phyloP scores from a whole-genome alignment of 352 stramenopile species.

The Pythium aphanidermatum region DNA sequence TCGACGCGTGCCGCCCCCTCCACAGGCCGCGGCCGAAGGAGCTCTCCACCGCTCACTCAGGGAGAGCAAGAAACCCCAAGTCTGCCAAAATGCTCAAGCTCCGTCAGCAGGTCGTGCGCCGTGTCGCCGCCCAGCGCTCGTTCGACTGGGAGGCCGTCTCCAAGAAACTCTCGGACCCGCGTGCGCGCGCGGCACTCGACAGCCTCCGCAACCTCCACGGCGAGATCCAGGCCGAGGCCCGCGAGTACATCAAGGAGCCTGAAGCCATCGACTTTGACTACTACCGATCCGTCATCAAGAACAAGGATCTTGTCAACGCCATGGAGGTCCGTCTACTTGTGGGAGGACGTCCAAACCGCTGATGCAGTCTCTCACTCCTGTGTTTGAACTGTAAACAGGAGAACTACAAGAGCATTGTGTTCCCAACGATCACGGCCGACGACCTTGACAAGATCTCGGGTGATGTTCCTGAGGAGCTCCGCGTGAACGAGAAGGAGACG shows the following conservation, averaged over 20 bases:
- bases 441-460: constrained; percentile 56
- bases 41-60: constrained; percentile 15
- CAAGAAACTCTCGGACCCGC: constrained; percentile 71
- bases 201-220: constrained; percentile 72
- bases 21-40: constrained; percentile 6
- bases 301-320: constrained; percentile 83
- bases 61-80: constrained; percentile 9
- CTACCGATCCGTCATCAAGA: constrained; percentile 84
- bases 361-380: too few relatives aligned
- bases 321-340: constrained; percentile 39
- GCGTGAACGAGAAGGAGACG: constrained; percentile 76
- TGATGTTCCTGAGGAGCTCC: constrained; percentile 44
- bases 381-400: too few relatives aligned
- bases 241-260: constrained; percentile 66
- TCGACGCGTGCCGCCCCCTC: constrained; percentile 8
- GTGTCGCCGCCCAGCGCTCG: constrained; percentile 45
- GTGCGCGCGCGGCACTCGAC: constrained; percentile 68
- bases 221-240: constrained; percentile 69
- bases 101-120: constrained; percentile 70
- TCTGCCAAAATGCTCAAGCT: constrained; percentile 53
- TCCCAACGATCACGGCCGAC: constrained; percentile 68
- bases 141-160: constrained; percentile 66
- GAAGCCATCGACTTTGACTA: constrained; percentile 84
- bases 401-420: constrained; percentile 85
- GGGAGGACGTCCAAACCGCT: too few relatives aligned